Evolutionary conservation across 768 basidiomycete genomes (phyloP), one percentile per base, ranked within the genome.

Genomic region (Rhodotorula diobovata): DNA sequence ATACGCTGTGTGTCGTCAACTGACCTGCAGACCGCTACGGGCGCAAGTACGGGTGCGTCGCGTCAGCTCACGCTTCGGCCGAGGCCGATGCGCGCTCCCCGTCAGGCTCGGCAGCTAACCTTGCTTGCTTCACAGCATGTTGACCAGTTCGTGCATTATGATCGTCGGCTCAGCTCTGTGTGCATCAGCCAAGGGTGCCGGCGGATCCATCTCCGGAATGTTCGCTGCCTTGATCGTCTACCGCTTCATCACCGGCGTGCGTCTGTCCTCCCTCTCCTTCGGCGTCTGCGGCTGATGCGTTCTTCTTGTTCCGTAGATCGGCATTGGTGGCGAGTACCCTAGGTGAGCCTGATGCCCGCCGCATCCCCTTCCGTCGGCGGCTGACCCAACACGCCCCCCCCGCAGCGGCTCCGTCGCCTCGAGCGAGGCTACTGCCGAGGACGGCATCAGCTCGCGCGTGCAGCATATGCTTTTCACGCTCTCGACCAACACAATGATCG

Each of bases 391-490:
- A n/a, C 14, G 39, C 18, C 41, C 41, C 18, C 41, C 41, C 41
- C 41, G 14, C 41, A 43, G 51, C 72, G 93, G 93, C 35, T 35
- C 89, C 0, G 90, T 93, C 25, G 90, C 91, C 10, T 89, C 89
- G 14, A 89, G 90, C 4, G 94, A 96, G 78, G 90, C 92, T 77
- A 90, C 91, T 5, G 94, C 96, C 79, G 89, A 90, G 79, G 83
- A 86, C 16, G 86, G 85, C 16, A 88, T 95, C 76, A 83, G 80
- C 74, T 91, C 90, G 81, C 87, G 87, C 63, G 85, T 89, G 10
- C 93, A 92, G 77, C 89, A 94, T 79, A 82, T 88, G 63, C 91
- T 92, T 86, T 89, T 96, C 77, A 87, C 89, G 11, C 84, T 91
- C 39, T 90, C 93, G 23, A 95, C 93, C 15, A 96, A 93, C 91